Conservation (phyloP, 768 basidiomycete species). For the Paxillus ammoniavirescens region DNA sequence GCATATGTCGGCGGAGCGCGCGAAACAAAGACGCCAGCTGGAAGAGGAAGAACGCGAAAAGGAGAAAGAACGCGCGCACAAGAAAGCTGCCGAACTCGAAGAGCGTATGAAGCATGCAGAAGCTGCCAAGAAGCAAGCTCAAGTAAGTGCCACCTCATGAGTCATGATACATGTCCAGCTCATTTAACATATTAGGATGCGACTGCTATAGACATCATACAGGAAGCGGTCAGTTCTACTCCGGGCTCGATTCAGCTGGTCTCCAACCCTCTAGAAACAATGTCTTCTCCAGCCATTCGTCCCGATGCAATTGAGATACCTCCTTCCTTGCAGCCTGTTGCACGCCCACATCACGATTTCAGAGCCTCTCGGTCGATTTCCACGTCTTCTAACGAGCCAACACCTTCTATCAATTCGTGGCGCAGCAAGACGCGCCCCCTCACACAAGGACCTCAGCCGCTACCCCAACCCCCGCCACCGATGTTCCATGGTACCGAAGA, state of each 20-base stretch:
- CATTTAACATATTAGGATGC: constrained; percentile 26
- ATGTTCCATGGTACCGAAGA: constrained; percentile 34
- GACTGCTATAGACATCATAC: constrained; percentile 44
- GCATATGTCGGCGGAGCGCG: constrained; percentile 83
- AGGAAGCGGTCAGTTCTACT: constrained; percentile 41
- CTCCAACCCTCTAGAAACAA: constrained; percentile 5
- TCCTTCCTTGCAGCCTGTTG: constrained; percentile 33
- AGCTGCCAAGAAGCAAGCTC: constrained; percentile 11
- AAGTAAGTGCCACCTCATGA: constrained; percentile 15
- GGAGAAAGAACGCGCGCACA: constrained; percentile 75
- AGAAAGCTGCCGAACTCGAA: constrained; percentile 77
- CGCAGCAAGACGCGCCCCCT: constrained; percentile 43
- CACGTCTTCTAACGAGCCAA: constrained; percentile 21
- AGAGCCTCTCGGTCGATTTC: constrained; percentile 3
- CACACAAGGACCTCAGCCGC: constrained; percentile 22
- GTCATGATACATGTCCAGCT: constrained; percentile 6
- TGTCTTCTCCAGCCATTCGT: neutral
- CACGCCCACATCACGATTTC: constrained; percentile 21
- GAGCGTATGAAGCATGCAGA: constrained; percentile 51
- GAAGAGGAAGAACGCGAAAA: constrained; percentile 84
- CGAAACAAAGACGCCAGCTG: constrained; percentile 72
- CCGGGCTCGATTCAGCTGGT: constrained; percentile 6
- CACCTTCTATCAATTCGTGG: constrained; percentile 57
- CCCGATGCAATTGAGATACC: constrained; percentile 28
- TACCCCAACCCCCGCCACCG: constrained; percentile 35